Percentiles rank a stretch among this genome's conserved stretches.
Conservation (phyloP, 495 filamentous ascomycete species). For the Xylaria castorea region DNA sequence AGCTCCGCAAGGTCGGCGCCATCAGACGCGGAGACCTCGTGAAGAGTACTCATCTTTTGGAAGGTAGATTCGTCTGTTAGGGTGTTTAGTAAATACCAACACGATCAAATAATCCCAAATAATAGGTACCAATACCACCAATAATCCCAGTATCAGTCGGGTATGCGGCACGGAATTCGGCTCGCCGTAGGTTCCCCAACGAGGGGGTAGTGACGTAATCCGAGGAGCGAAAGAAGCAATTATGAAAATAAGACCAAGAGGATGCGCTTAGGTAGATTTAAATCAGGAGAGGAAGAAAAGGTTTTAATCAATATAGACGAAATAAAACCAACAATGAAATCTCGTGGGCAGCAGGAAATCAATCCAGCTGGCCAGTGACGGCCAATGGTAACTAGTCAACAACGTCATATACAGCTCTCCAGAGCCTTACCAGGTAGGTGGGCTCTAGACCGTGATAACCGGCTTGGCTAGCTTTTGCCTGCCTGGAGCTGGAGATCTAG, state of each 20-base stretch:
- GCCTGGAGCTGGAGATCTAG: too few relatives aligned
- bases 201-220: background rate
- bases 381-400: constrained; percentile 10
- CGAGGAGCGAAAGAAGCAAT: background rate
- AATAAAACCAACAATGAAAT: background rate
- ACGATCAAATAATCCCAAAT: background rate
- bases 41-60: constrained; percentile 44
- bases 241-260: background rate
- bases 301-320: background rate
- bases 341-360: constrained; percentile 1
- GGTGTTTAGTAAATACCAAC: constrained; percentile 1
- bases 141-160: background rate
- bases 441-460: constrained; percentile 1
- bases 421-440: constrained; percentile 13
- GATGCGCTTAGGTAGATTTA: background rate
- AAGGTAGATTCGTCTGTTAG: background rate
- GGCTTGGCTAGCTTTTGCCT: background rate
- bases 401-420: constrained; percentile 20
- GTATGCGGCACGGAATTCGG: constrained; percentile 8
- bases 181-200: background rate
- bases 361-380: constrained; percentile 1
- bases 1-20: constrained; percentile 40
- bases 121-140: background rate
- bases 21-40: constrained; percentile 39
- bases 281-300: background rate